Evolutionary conservation across 345 rosid species (phyloP).

Genomic region (Eucalyptus marginata): DNA sequence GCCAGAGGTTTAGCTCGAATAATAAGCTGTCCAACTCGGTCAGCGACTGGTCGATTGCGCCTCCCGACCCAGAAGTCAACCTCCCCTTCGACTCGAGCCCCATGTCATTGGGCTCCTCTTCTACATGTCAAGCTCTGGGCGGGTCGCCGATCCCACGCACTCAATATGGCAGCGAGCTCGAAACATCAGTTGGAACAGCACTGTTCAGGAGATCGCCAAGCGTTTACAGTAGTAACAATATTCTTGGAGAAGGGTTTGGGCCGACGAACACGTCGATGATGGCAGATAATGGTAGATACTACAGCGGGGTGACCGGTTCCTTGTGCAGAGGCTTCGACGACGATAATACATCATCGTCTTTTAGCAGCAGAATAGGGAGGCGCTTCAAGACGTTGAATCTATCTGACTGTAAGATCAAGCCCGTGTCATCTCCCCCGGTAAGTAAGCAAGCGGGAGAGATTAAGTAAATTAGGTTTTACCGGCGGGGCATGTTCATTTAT

Average conservation of each 20-base stretch:
- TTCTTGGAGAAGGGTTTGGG: conserved; percentile 3
- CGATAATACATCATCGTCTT: background rate
- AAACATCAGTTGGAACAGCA: background rate
- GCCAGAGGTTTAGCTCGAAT: conserved; percentile 18
- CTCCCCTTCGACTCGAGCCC: conserved; percentile 20
- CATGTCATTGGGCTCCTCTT: conserved; percentile 1
- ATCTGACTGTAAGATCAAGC: conserved; percentile 38
- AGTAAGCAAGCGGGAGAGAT: background rate
- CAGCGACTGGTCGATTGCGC: conserved; percentile 66
- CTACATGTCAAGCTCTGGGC: background rate
- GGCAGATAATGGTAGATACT: conserved; percentile 11
- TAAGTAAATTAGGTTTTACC: background rate
- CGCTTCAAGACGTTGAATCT: conserved; percentile 34
- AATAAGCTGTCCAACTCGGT: conserved; percentile 35
- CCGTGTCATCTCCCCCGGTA: conserved; percentile 34
- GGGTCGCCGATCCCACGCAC: background rate
- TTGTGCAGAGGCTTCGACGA: background rate
- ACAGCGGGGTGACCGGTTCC: background rate
- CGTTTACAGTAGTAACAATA: background rate
- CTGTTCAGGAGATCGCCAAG: background rate
- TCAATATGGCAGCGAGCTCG: background rate
- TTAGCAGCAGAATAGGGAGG: conserved; percentile 27
- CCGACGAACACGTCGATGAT: background rate
- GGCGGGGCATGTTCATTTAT: background rate
- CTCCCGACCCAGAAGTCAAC: conserved; percentile 36